Evolutionary conservation across 2,329 filamentous ascomycete genomes (phyloP).

Genomic region (Verticillium nubilum): DNA sequence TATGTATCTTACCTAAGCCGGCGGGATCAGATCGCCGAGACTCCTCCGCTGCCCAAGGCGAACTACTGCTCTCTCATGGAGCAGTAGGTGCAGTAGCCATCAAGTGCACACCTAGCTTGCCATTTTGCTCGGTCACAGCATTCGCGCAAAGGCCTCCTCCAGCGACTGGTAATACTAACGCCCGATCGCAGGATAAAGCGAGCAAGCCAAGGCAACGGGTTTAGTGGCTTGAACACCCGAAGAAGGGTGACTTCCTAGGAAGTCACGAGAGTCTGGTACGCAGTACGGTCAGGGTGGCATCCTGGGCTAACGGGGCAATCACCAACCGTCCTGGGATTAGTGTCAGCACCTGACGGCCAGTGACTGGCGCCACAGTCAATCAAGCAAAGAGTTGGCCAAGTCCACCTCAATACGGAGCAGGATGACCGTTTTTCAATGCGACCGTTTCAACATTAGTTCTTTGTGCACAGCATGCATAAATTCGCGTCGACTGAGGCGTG

Average conservation of each 20-base stretch:
- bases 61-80: neutral
- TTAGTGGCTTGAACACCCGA: neutral
- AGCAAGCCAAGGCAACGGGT: neutral
- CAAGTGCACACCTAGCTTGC: neutral
- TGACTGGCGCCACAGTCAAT: neutral
- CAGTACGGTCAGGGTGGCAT: too few relatives aligned
- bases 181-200: neutral
- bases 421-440: too few relatives aligned
- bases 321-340: neutral
- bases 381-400: too few relatives aligned
- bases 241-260: neutral
- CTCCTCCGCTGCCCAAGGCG: neutral
- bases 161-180: neutral
- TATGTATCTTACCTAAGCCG: neutral
- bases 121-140: neutral
- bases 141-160: neutral
- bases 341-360: neutral
- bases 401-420: too few relatives aligned
- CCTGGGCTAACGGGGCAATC: too few relatives aligned
- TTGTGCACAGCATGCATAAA: too few relatives aligned
- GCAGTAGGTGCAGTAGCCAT: neutral
- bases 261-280: neutral
- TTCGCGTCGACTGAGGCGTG: too few relatives aligned
- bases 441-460: too few relatives aligned
- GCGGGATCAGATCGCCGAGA: neutral